These are phyloP conservation scores for Gaultheria prostrata DNA, from an alignment of 148 eudicot genomes.

Conservation along the genomic window DNA sequence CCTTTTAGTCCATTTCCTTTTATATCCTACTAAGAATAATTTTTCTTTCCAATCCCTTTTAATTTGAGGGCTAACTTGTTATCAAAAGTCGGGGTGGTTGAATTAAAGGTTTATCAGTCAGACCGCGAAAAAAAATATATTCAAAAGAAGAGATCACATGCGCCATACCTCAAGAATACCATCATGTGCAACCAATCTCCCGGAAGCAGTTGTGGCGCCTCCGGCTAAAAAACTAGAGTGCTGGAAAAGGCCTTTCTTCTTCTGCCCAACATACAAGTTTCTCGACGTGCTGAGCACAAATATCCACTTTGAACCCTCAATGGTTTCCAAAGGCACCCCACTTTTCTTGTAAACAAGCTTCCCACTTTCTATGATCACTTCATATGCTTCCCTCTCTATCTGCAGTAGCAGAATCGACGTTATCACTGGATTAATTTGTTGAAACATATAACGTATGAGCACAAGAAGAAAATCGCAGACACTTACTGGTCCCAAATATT, in stretches of 20 bases:
- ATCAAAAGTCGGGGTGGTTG: neutral
- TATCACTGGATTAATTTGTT: neutral
- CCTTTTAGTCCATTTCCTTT: neutral
- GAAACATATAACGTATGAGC: neutral
- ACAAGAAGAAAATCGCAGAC: neutral
- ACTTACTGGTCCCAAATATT: constrained; percentile 29
- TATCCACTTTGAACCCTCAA: constrained; percentile 32
- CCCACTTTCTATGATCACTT: constrained; percentile 29
- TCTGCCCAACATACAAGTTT: constrained; percentile 32
- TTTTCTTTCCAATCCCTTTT: neutral
- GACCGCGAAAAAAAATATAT: neutral
- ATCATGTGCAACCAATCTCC: constrained; percentile 31
- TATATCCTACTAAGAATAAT: neutral
- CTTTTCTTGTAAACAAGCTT: constrained; percentile 25
- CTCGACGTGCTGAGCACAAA: constrained; percentile 35
- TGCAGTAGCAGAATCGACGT: neutral
- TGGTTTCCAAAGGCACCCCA: constrained; percentile 20
- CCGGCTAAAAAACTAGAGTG: constrained; percentile 43
- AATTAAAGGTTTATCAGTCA: neutral
- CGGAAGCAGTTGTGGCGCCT: constrained; percentile 28
- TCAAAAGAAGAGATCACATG: neutral
- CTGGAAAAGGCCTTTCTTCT: constrained; percentile 35
- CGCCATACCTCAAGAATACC: constrained; percentile 31
- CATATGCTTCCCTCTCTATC: constrained; percentile 35
- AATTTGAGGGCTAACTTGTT: neutral